Conservation (phyloP, 768 basidiomycete species). For the Serendipita indica region DNA sequence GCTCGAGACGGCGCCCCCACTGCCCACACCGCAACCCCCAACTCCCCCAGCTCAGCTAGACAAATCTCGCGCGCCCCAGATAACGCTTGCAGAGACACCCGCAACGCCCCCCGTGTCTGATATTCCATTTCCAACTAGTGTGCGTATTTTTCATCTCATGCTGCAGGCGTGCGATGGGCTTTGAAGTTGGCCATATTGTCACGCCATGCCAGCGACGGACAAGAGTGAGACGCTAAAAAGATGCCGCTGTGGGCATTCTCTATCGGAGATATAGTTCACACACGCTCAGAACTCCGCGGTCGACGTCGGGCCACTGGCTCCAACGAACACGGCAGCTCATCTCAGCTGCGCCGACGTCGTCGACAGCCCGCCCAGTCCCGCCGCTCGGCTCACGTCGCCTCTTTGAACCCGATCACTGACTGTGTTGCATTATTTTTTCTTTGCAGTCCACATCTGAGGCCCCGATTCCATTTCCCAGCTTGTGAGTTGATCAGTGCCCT, state of each 20-base stretch:
- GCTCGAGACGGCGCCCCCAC: not conserved
- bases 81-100: not conserved
- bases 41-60: not conserved
- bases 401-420: conserved; percentile 4
- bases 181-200: not conserved
- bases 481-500: conserved; percentile 4
- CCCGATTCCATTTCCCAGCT: not conserved
- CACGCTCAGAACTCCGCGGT: not conserved
- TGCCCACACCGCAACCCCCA: not conserved
- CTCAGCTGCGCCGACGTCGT: conserved; percentile 2
- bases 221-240: too few relatives aligned
- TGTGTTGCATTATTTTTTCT: not conserved
- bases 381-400: not conserved
- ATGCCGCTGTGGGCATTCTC: too few relatives aligned
- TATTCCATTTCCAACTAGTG: conserved; percentile 1
- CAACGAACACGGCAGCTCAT: not conserved
- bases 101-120: not conserved
- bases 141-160: conserved; percentile 1
- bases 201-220: too few relatives aligned
- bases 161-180: not conserved
- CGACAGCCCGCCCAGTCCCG: not conserved
- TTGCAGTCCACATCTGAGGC: not conserved
- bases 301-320: not conserved
- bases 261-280: too few relatives aligned
- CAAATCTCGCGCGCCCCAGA: not conserved